Evolutionary conservation across 345 rosid species (phyloP), one percentile per base, ranked within the genome.

Genomic region (Salix viminalis): DNA sequence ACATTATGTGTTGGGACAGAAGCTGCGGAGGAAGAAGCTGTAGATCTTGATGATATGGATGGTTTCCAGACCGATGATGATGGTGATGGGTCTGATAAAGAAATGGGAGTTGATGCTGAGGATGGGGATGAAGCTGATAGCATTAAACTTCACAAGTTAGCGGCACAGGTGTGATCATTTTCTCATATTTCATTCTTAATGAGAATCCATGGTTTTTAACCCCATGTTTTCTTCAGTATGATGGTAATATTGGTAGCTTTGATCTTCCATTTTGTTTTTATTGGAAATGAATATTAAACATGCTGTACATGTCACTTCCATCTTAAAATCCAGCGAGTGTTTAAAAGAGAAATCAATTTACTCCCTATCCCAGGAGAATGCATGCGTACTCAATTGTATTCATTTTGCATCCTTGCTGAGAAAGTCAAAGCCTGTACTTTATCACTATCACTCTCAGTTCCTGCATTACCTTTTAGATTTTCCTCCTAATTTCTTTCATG

Each of bases 81-180:
- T 78, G 91, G 58, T 76, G 96, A 92, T 81, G 96, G 83, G 71
- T 93, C 94, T 78, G 99, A 94, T 82, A 91, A 87, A 80, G 99
- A 94, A 80, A 96, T 96, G 98, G 98, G 97, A 71, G 90, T 84
- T 71, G 97, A 94, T 83, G 88, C 86, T 19, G 98, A 91, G 86
- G 98, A 96, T 80, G 98, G 95, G 56, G 99, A 96, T 86, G 98
- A 91, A 86, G 97, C 93, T 79, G 91, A 94, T 79, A 92, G 92
- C 84, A 76, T 69, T 62, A 91, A 86, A 81, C 90, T 94, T 80
- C 90, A 84, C 80, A 94, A 91, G 79, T 84, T 96, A 76, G 99
- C 94, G 71, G 96, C 94, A 36, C 98, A 90, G 97, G 98, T 96
- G 39, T 68, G 81, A 72, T 39, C n/a, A n/a, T 60, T 74, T 67